Evolutionary conservation across 2,329 filamentous ascomycete genomes (phyloP), one percentile per base, ranked within the genome.

Genomic region (Cladophialophora carrionii): DNA sequence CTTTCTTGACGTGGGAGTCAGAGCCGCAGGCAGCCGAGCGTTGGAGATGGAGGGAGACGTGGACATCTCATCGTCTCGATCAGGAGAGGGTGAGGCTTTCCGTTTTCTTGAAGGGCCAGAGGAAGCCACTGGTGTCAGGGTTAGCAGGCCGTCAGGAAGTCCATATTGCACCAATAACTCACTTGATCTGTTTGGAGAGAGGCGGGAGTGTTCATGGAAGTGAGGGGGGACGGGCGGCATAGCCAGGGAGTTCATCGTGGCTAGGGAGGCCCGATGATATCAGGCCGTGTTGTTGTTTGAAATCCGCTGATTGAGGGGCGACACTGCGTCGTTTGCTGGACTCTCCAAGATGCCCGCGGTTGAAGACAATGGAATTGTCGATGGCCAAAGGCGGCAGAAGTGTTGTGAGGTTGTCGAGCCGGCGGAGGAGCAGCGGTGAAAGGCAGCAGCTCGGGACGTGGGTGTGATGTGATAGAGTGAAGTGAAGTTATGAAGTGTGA

Each of bases 11-110:
- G 86, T 84, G 69, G 89, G 81, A 61, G 86, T 81, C 31, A 96
- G 85, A 63, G 87, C 82, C 73, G 91, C 86, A 69, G 87, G 81
- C 71, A 88, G 82, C 65, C 90, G 84, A 67, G 90, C 89, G 55
- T 94, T 92, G 46, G 94, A 96, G 78, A 85, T 88, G 65, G 87
- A 85, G 6, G 94, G 93, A 43, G 94, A 97, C 73, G 94, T 88
- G 65, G 90, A 92, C 91, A 98, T 97, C 72, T 80, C 78, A 73
- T 88, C 87, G 63, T 94, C 91, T 59, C 60, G 67, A 54, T 72
- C 70, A 20, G 68, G 66, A 8, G 71, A 71, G 3, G 71, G 71
- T 17, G 70, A 73, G 74, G 91, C 92, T 83, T 98, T 98, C 79
- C 95, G 89, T 84, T 98, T 98, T 71, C 86, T 73, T 72, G 78